phyloP scores from a whole-genome alignment of 306 rosid species.

The Pachyrhizus erosus region DNA sequence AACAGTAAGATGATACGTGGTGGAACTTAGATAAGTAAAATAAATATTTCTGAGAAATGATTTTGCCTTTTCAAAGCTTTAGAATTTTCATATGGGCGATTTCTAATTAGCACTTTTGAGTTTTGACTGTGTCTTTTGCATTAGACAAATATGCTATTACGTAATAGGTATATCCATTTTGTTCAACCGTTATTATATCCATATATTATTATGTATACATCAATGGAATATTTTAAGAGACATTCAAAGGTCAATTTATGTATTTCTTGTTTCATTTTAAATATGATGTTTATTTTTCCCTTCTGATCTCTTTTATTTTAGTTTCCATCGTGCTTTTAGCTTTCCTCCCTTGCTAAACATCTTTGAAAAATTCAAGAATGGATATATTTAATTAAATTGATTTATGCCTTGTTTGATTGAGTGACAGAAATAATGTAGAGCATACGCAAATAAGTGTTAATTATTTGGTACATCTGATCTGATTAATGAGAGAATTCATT shows the following conservation, averaged over 20 bases:
- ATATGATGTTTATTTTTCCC: not conserved
- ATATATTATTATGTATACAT: not conserved
- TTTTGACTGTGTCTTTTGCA: not conserved
- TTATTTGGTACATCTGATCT: too few species aligned
- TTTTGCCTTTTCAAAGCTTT: not conserved
- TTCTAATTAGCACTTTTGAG: not conserved
- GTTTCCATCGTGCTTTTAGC: not conserved
- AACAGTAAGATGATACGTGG: not conserved
- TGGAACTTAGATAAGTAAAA: too few species aligned
- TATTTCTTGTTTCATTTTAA: not conserved
- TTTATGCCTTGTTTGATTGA: too few species aligned
- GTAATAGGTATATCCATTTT: not conserved
- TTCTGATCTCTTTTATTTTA: not conserved
- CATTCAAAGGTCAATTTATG: not conserved
- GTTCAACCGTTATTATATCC: not conserved
- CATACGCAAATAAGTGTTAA: too few species aligned
- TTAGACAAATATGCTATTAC: slow-evolving; percentile 4
- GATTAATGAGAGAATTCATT: too few species aligned
- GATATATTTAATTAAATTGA: not conserved
- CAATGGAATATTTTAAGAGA: not conserved
- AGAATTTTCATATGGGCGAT: not conserved
- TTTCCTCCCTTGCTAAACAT: not conserved
- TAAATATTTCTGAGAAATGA: not conserved
- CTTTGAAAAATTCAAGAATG: not conserved
- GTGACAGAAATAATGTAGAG: too few species aligned